Evolutionary conservation across 1,139 yeast genomes (phyloP), one percentile per base, ranked within the genome.

Genomic region (Blastobotrys indianensis): DNA sequence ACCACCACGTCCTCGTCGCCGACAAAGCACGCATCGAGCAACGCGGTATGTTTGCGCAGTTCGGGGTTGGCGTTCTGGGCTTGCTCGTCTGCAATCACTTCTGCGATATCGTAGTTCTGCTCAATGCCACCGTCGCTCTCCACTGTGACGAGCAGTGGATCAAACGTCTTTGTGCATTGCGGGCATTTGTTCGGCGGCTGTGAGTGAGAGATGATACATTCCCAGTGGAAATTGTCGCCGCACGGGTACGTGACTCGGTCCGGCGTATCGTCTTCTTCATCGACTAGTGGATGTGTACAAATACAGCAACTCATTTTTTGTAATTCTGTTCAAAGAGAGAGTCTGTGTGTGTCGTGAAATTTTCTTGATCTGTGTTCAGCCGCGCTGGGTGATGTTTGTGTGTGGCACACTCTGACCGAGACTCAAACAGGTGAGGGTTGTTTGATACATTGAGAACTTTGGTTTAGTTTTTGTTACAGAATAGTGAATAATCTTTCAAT

Each of bases 221-320:
- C 48, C 56, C 58, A 56, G 46, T 56, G 60, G 39, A 52, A 51
- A 25, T 54, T 54, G 32, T 55, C 57, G 10, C 40, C 30, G 40
- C 47, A 41, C 4, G 53, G 54, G 36, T 50, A 49, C 10, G 13
- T 16, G n/a, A 46, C 45, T 12, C 8, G 17, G 31, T 32, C 40
- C 10, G 17, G 39, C 9, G 25, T 37, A 13, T 37, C 31, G 2
- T 31, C 36, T 4, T 17, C 16, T n/a, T n/a, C n/a, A n/a, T n/a
- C n/a, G n/a, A n/a, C n/a, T n/a, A n/a, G n/a, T n/a, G n/a, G n/a
- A n/a, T n/a, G n/a, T n/a, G 16, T 5, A 16, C 44, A 41, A 13
- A 36, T 17, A 11, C 12, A n/a, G 39, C 44, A 41, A 9, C 8
- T n/a, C 33, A 31, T 31, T 31, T 4, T 8, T 31, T 31, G n/a